Base-by-base conservation (phyloP, 1,284 basidiomycete genomes). In the Ustilago shanxiensis region DNA sequence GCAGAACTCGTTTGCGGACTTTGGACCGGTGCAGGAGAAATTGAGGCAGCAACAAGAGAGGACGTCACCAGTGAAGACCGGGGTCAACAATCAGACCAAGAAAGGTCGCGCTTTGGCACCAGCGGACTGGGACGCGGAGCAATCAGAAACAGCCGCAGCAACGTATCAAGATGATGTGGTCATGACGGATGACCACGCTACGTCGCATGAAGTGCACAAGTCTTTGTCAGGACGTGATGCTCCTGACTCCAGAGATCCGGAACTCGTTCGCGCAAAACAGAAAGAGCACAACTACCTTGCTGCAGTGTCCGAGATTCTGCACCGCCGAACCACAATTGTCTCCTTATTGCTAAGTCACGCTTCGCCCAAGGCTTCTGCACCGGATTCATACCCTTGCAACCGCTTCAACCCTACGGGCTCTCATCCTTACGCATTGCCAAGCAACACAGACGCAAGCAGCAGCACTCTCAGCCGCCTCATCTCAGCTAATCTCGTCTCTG, bases 1-100 rank as follows among this genome's bases (percentile, higher is more conserved):
- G 57, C 73, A 76, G 35, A 76, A 76, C 61, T 66, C 63, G 8
- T 76, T 76, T 44, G 73, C 73, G 16, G 73, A 71, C 57, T 76
- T 76, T 62, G 65, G 65, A 13, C 64, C 67, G 10, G 68, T 71
- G 16, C 64, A 76, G 41, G 68, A 66, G 10, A 76, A 76, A 53
- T 50, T 76, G 1, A 56, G 64, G 2, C 71, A 72, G 3, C 71
- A 72, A 18, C 51, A 57, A 41, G 60, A 67, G 14, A 56, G 57
- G 53, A 47, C 41, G 44, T 73, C 71, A 22, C 65, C 71, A 9
- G n/a, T 45, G 18, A 66, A 68, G 45, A 7, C 24, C 4, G 14
- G 22, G 4, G 47, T 49, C 10, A 22, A 47, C 14, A 26, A n/a
- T 16, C 13, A n/a, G 13, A 16, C 41, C 5, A 44, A 20, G 55